Evolutionary conservation across 2,329 filamentous ascomycete species (phyloP).

Genomic region (Diaporthe citri): DNA sequence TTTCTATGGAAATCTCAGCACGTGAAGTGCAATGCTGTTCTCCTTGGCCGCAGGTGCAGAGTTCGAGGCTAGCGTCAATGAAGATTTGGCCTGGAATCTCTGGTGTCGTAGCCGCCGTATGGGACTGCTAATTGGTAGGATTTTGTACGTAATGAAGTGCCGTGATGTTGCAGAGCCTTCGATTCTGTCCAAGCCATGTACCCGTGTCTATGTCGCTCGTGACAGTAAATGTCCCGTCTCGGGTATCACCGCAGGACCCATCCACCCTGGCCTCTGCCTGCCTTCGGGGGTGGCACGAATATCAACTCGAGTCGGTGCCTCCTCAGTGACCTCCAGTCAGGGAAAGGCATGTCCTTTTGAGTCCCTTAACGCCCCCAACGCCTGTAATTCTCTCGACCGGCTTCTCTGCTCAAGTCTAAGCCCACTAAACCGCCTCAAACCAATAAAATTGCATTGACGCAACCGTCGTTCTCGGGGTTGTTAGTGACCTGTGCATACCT

Average conservation of each 20-base stretch:
- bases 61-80: not conserved
- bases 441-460: conserved; percentile 48
- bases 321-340: not conserved
- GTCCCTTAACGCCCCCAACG: conserved; percentile 29
- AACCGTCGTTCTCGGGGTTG: conserved; percentile 57
- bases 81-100: not conserved
- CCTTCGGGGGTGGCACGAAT: not conserved
- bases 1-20: not conserved
- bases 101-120: too few species aligned
- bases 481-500: conserved; percentile 80
- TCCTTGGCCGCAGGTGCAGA: not conserved
- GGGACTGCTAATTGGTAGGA: not conserved
- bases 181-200: too few species aligned
- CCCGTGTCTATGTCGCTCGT: not conserved
- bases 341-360: not conserved
- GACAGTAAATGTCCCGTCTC: not conserved
- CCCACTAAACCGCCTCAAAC: conserved; percentile 36
- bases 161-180: not conserved
- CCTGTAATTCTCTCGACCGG: conserved; percentile 20
- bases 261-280: not conserved
- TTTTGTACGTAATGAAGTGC: not conserved
- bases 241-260: not conserved
- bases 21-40: not conserved
- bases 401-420: not conserved
- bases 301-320: too few species aligned